phyloP scores from a whole-genome alignment of 192 early-diverging fungal species.

The Backusella mclennaniae region DNA sequence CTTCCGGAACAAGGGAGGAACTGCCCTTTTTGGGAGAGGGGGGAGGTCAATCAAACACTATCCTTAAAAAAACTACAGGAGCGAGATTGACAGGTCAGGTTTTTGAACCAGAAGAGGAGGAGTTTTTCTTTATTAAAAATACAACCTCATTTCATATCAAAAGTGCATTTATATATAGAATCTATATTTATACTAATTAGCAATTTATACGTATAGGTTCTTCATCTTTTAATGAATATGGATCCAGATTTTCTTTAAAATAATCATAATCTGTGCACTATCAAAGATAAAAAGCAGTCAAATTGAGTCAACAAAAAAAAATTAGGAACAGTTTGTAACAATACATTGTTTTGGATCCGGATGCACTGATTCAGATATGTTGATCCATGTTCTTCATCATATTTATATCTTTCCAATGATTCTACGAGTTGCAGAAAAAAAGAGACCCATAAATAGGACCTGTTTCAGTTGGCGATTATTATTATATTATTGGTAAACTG shows the following conservation, averaged over 20 bases:
- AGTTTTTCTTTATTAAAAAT: background rate
- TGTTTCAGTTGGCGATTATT: background rate
- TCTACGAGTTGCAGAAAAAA: background rate
- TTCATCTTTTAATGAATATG: no score
- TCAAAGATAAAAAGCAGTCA: background rate
- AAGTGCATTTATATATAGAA: no score
- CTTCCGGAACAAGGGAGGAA: conserved; percentile 2
- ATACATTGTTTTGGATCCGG: background rate
- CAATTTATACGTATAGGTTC: no score
- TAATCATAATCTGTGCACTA: background rate
- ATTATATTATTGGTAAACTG: background rate
- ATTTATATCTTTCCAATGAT: background rate
- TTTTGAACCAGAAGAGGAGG: background rate
- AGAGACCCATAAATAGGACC: background rate
- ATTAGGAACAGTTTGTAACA: background rate
- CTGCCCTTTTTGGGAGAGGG: background rate
- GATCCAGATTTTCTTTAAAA: no score
- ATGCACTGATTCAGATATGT: background rate
- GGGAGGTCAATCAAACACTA: background rate
- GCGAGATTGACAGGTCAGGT: background rate
- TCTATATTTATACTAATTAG: no score
- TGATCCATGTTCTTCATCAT: background rate
- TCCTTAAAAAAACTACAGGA: background rate
- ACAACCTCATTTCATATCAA: background rate
- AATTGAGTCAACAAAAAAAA: background rate